Evolutionary conservation across 1,284 basidiomycete genomes (phyloP).

Genomic region (Wallemia mellicola): DNA sequence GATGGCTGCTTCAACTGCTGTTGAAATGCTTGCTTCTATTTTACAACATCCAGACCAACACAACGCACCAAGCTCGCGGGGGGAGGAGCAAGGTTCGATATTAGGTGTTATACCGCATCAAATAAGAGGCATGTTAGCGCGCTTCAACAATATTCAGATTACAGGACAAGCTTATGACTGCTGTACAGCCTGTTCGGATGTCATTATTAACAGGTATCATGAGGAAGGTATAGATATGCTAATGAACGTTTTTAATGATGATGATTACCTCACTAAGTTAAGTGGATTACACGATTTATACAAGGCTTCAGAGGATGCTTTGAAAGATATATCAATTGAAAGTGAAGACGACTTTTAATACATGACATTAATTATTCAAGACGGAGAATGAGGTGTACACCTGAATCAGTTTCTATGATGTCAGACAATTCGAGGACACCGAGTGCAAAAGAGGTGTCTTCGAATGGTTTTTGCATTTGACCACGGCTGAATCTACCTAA

Average conservation of each 20-base stretch:
- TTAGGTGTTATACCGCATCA: slow-evolving; percentile 81
- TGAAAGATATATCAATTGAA: slow-evolving; percentile 2
- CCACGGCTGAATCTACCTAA: slow-evolving; percentile 57
- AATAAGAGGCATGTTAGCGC: slow-evolving; percentile 57
- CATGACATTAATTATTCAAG: slow-evolving; percentile 26
- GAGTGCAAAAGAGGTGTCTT: slow-evolving; percentile 60
- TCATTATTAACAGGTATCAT: slow-evolving; percentile 40
- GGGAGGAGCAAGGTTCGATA: slow-evolving; percentile 21
- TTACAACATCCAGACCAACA: slow-evolving; percentile 65
- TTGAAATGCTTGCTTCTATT: slow-evolving; percentile 66
- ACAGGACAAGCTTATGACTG: slow-evolving; percentile 56
- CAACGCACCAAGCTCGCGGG: too few species aligned
- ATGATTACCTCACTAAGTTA: slow-evolving; percentile 43
- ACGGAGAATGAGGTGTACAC: slow-evolving; percentile 79
- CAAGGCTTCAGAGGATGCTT: slow-evolving; percentile 25
- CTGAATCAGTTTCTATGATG: slow-evolving; percentile 68
- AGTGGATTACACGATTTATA: slow-evolving; percentile 65
- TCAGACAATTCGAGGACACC: slow-evolving; percentile 58
- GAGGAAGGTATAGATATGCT: slow-evolving; percentile 47
- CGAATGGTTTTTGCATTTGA: slow-evolving; percentile 95
- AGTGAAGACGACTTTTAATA: slow-evolving; percentile 3
- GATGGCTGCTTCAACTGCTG: slow-evolving; percentile 66
- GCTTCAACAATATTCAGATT: slow-evolving; percentile 56
- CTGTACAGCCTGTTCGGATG: slow-evolving; percentile 47
- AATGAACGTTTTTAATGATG: slow-evolving; percentile 51